Conservation (phyloP, 495 filamentous ascomycete genomes). For the Pyronema omphalodes region DNA sequence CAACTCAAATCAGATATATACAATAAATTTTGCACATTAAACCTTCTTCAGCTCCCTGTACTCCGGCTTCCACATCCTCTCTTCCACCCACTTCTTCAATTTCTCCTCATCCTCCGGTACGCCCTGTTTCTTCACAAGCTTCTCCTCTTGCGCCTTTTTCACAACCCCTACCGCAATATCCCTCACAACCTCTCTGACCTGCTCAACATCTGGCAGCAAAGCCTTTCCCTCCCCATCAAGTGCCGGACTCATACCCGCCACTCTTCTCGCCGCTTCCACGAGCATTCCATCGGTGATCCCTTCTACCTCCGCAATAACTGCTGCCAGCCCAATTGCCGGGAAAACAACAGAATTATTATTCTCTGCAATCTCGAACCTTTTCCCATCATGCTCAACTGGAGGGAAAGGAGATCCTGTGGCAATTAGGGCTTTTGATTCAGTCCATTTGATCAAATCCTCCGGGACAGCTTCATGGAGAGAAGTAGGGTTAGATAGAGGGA, state of each 20-base stretch:
- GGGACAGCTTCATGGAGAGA: constrained; percentile 67
- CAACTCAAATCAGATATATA: too few relatives aligned
- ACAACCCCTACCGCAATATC: constrained; percentile 68
- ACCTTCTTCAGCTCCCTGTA: constrained; percentile 49
- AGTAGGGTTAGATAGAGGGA: constrained; percentile 78
- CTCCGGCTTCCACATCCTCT: constrained; percentile 76
- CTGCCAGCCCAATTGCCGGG: constrained; percentile 69
- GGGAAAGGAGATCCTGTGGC: constrained; percentile 75
- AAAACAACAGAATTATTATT: constrained; percentile 86
- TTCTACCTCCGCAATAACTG: constrained; percentile 44
- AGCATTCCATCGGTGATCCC: constrained; percentile 62
- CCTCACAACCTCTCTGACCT: constrained; percentile 59
- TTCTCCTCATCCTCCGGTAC: constrained; percentile 44
- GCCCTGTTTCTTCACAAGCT: constrained; percentile 38
- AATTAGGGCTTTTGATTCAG: constrained; percentile 56
- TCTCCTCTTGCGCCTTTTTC: constrained; percentile 47
- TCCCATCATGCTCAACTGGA: constrained; percentile 49
- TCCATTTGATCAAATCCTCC: constrained; percentile 61
- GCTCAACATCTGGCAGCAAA: constrained; percentile 56
- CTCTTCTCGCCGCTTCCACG: constrained; percentile 54
- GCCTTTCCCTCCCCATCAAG: constrained; percentile 37
- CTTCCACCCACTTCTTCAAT: constrained; percentile 55
- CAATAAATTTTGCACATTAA: constrained; percentile 4
- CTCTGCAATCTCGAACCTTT: constrained; percentile 54
- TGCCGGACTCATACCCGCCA: constrained; percentile 53